Evolutionary conservation across 495 filamentous ascomycete species (phyloP), one percentile per base, ranked within the genome.

Genomic region (Cercophora scortea): DNA sequence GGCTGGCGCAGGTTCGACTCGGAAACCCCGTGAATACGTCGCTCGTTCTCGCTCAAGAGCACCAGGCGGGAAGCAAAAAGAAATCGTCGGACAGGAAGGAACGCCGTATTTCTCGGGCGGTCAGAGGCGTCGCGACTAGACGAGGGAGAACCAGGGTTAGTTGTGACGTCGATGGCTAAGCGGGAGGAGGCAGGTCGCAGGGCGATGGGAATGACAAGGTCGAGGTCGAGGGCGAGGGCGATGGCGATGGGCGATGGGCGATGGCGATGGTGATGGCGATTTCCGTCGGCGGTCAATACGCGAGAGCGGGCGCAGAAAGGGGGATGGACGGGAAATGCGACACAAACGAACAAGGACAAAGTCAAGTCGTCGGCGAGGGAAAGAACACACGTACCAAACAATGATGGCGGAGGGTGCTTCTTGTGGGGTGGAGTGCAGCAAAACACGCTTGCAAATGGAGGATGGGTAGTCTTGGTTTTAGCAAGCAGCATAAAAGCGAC

Each of bases 1-100:
- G 47, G 57, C 45, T 51, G 49, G 42, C 57, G 57, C 48, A 38
- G 55, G 45, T 50, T 45, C 18, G 49, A 3, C 51, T 43, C 50
- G 40, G 47, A 46, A 13, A 32, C 47, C 17, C 40, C 35, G 54
- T 9, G 49, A 52, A 57, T 57, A 51, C 54, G 54, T 49, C 16
- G 46, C 44, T 33, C 25, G 32, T n/a, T 46, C 15, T 32, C 13
- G 39, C 47, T 57, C 39, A 39, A 41, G 25, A 52, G 49, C 2
- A 45, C 44, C 12, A 33, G 13, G 13, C 12, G 42, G 45, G 35
- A 36, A 35, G 35, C 45, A 41, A 42, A 43, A 57, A 46, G 32
- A 18, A 38, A 16, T 13, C 8, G 41, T 42, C n/a, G n/a, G 16
- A 17, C 12, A 15, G 41, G 41, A 42, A 15, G 8, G 13, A 42